These are phyloP conservation scores for Tuber brumale DNA, from an alignment of 495 filamentous ascomycete genomes.

Conservation along the genomic window DNA sequence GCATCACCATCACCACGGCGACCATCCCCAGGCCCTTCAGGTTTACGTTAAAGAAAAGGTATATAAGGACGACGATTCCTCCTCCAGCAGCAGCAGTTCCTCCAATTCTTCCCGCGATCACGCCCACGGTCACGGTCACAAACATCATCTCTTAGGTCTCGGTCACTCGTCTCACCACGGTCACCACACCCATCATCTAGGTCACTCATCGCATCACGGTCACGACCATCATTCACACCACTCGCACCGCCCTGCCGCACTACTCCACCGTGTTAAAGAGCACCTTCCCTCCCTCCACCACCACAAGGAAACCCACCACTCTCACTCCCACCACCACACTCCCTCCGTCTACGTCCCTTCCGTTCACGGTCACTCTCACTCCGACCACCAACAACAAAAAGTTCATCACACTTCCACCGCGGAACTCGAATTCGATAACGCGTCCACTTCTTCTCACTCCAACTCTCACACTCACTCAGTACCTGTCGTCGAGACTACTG, in stretches of 20 bases:
- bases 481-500: conserved; percentile 10
- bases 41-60: conserved; percentile 28
- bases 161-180: conserved; percentile 21
- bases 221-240: conserved; percentile 28
- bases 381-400: conserved; percentile 32
- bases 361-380: conserved; percentile 16
- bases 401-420: conserved; percentile 5
- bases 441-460: conserved; percentile 11
- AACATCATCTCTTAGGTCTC: conserved; percentile 2
- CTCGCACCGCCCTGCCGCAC: conserved; percentile 26
- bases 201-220: conserved; percentile 32
- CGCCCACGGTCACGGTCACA: conserved; percentile 17
- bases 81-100: conserved; percentile 31
- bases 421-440: conserved; percentile 16
- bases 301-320: conserved; percentile 28
- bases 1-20: conserved; percentile 36
- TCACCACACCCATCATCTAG: conserved; percentile 29
- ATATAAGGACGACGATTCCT: conserved; percentile 29
- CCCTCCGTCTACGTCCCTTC: conserved; percentile 11
- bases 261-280: conserved; percentile 33
- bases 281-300: conserved; percentile 39
- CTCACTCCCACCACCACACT: conserved; percentile 30
- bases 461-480: conserved; percentile 11
- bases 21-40: conserved; percentile 33
- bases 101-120: conserved; percentile 31